Evolutionary conservation across 441 rosid genomes (phyloP), one percentile per base, ranked within the genome.

Genomic region (Arabidopsis hybrid): DNA sequence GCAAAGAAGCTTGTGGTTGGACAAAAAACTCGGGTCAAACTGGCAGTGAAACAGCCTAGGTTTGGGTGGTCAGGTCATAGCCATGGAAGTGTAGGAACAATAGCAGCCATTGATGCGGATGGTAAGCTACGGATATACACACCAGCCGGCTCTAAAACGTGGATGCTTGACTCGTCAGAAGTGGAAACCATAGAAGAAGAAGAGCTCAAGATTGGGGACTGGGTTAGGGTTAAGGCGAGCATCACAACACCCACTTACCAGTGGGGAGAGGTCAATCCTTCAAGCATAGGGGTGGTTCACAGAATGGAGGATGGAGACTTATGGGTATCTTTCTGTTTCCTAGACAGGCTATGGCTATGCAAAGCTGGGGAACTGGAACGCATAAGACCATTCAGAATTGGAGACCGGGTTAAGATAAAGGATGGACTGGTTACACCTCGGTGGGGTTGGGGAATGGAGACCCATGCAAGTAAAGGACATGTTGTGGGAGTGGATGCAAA

Each of bases 401-500:
- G 94, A 8, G 98, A 96, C 79, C 84, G 72, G 73, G 97, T 96
- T 68, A 88, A 84, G 80, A 93, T 93, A 45, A 82, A 83, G 78
- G 95, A 85, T 17, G 97, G 92, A 42, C 73, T 96, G 78, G 89
- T 85, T 45, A 79, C 90, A 53, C 99, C 99, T 3, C 83, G 97
- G 55, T 91, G 97, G 98, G 98, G 93, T 26, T 96, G 98, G 99
- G 99, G 99, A 79, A 91, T 93, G 99, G 99, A 96, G 89, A 96
- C 97, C 4, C 87, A 87, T 69, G 89, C 92, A 31, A 96, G 99
- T 84, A 91, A 87, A 80, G 99, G 98, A 13, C 78, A 75, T 65
- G 92, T 90, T 36, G 93, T 93, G 65, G 97, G 97, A 26, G 99
- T 96, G 9, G 97, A 96, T 79, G 97, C 98, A 26, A 93, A 88